A percentile compares a stretch with the other conserved stretches of the same genome.
phyloP scores from a whole-genome alignment of 805 yeast genomes.

The Monosporozyma yasuniensis region DNA sequence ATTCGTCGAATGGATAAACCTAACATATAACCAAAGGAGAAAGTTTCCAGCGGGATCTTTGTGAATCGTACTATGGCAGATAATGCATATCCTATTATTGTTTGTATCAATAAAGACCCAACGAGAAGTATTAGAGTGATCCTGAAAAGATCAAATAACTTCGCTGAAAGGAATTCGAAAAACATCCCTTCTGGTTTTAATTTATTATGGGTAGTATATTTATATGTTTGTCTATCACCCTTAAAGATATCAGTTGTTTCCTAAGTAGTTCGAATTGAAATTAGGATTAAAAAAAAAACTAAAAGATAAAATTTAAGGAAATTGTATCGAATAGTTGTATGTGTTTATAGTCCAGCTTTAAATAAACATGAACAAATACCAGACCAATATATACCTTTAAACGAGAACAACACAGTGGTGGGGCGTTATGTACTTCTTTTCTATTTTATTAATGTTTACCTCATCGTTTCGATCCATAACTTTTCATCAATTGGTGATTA shows the following conservation, averaged over 20 bases:
- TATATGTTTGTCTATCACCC: not conserved
- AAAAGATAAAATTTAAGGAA: not conserved
- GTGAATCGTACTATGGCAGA: slow-evolving; percentile 1
- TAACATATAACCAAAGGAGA: slow-evolving; percentile 13
- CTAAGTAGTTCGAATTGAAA: no score
- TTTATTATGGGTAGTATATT: no score
- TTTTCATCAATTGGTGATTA: not conserved
- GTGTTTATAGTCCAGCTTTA: not conserved
- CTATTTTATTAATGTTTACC: not conserved
- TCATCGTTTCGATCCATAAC: not conserved
- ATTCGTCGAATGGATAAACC: slow-evolving; percentile 14
- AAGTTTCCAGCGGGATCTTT: slow-evolving; percentile 5
- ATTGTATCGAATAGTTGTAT: not conserved
- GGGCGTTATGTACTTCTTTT: not conserved
- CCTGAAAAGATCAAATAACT: slow-evolving; percentile 1
- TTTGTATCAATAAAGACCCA: slow-evolving; percentile 3
- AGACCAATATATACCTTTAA: not conserved
- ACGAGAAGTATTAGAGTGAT: slow-evolving; percentile 1
- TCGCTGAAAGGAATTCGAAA: not conserved
- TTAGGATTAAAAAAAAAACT: not conserved
- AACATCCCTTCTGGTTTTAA: no score
- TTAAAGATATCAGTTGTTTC: not conserved
- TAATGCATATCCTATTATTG: not conserved
- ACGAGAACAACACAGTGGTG: not conserved
- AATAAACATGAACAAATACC: not conserved